Percentiles rank a stretch among this genome's conserved stretches.
Conservation (phyloP, 192 early-diverging fungal species). For the Backusella tarrabulga region DNA sequence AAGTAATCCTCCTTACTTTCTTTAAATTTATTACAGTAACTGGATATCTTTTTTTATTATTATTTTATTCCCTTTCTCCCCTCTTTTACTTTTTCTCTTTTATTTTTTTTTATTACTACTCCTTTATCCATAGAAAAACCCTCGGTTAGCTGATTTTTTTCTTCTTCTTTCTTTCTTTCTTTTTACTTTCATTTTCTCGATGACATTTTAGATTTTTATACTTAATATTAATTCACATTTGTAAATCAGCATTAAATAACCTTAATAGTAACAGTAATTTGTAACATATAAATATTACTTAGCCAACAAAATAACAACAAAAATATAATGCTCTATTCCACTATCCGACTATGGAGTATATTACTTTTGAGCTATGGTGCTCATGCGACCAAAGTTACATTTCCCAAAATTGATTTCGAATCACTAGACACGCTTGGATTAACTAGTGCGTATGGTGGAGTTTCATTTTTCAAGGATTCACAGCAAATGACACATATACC, state of each 20-base stretch:
- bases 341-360: not conserved
- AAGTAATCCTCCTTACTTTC: not conserved
- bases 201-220: not conserved
- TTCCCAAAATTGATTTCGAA: conserved; percentile 16
- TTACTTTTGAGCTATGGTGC: not conserved
- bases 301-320: not conserved
- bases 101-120: not conserved
- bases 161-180: not conserved
- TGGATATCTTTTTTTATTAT: not conserved
- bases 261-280: not conserved
- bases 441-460: conserved; percentile 23
- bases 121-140: conserved; percentile 2
- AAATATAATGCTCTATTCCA: not conserved
- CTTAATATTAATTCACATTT: not conserved
- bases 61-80: not conserved
- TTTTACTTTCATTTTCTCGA: not conserved
- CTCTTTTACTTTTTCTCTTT: not conserved
- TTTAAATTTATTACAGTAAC: not conserved
- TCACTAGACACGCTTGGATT: conserved; percentile 16
- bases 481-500: conserved; percentile 20
- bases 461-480: conserved; percentile 31
- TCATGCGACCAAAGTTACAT: not conserved
- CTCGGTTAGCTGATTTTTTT: not conserved
- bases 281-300: not conserved
- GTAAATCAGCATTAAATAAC: not conserved